Evolutionary conservation across 1,139 yeast genomes (phyloP).

Genomic region (Hyphopichia pseudoburtonii): DNA sequence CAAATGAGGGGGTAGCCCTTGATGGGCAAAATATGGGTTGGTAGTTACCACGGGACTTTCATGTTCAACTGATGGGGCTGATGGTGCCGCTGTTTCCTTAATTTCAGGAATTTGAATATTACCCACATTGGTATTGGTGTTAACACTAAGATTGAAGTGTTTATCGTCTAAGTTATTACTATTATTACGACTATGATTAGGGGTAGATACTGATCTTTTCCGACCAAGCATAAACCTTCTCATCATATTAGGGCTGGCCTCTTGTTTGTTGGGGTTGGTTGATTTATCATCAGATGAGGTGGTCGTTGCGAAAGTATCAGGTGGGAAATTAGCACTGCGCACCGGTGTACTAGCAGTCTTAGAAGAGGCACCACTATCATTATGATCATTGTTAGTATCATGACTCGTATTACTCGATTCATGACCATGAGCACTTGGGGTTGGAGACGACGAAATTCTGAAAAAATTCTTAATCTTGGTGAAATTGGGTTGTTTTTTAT

Average conservation of each 20-base stretch:
- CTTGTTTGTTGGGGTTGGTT: no score
- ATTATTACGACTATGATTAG: slow-evolving; percentile 8
- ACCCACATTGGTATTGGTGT: slow-evolving; percentile 7
- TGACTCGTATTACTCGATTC: not conserved
- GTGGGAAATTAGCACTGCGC: no score
- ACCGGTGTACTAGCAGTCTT: no score
- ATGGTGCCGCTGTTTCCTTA: slow-evolving; percentile 12
- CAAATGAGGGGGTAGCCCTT: slow-evolving; percentile 56
- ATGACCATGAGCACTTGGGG: not conserved
- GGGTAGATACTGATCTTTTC: slow-evolving; percentile 26
- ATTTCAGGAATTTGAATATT: slow-evolving; percentile 18
- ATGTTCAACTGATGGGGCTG: no score
- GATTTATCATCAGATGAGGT: no score
- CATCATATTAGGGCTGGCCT: slow-evolving; percentile 10
- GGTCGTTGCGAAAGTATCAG: no score
- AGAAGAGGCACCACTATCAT: no score
- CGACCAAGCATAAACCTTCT: slow-evolving; percentile 19
- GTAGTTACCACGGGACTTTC: slow-evolving; percentile 36
- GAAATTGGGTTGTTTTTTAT: slow-evolving; percentile 11
- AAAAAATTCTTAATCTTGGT: slow-evolving; percentile 25
- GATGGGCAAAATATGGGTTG: slow-evolving; percentile 53
- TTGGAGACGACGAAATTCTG: slow-evolving; percentile 13
- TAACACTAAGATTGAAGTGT: no score
- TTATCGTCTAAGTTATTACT: no score
- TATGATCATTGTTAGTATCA: slow-evolving; percentile 2